phyloP scores from a whole-genome alignment of 1,139 yeast species.

The Yamadazyma dushanensis region DNA sequence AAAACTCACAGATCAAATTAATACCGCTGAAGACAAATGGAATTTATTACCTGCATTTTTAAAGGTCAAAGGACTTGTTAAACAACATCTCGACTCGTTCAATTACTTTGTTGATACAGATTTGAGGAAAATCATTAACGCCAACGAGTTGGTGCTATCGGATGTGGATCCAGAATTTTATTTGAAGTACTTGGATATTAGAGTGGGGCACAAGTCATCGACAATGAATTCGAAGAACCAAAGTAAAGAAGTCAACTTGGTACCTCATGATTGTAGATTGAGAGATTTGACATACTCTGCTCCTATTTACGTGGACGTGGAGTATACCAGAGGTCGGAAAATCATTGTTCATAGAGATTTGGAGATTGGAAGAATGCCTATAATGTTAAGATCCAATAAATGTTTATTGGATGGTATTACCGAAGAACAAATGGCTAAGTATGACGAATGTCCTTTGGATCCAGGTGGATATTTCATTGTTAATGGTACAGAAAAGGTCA shows the following conservation, averaged over 20 bases:
- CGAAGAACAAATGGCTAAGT: constrained; percentile 80
- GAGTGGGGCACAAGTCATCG: constrained; percentile 75
- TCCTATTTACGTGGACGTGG: constrained; percentile 95
- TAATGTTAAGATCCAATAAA: constrained; percentile 90
- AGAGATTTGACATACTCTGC: constrained; percentile 96
- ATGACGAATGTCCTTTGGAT: constrained; percentile 94
- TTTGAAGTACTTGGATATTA: constrained; percentile 83
- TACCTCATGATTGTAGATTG: constrained; percentile 96
- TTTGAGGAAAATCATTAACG: constrained; percentile 84
- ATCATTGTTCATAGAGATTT: constrained; percentile 87
- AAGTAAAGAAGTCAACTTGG: constrained; percentile 64
- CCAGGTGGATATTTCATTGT: constrained; percentile 99
- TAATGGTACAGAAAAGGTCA: constrained; percentile 97
- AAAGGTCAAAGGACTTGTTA: constrained; percentile 92
- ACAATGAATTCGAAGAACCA: constrained; percentile 37
- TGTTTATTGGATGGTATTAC: constrained; percentile 80
- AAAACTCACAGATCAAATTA: constrained; percentile 79
- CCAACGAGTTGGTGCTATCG: constrained; percentile 83
- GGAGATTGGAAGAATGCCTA: constrained; percentile 97
- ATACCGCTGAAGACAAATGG: constrained; percentile 95
- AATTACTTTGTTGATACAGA: constrained; percentile 94
- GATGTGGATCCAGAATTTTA: constrained; percentile 98
- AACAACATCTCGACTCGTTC: constrained; percentile 96
- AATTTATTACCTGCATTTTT: constrained; percentile 90
- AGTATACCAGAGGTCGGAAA: constrained; percentile 91